Evolutionary conservation across 2,329 filamentous ascomycete genomes (phyloP), one percentile per base, ranked within the genome.

Genomic region (Fonsecaea pedrosoi): DNA sequence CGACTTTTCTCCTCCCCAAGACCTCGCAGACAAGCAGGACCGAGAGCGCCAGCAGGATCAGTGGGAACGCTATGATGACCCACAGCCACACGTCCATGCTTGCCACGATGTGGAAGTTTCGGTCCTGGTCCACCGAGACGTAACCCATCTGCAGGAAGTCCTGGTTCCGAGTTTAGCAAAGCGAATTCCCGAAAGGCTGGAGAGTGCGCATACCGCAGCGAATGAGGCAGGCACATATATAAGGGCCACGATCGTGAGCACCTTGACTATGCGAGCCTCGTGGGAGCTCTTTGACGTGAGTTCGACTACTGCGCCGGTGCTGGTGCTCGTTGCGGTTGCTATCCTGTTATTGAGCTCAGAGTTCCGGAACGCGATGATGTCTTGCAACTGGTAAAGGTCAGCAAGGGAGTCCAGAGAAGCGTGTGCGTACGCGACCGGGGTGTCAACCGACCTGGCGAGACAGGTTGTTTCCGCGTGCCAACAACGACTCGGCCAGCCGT

Each of bases 131-230:
- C 54, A 55, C 54, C 30, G 54, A 34, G 30, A 55, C 54, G n/a
- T 55, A 55, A 5, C 54, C 54, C 54, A 55, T 55, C n/a, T 55
- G 54, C 54, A 55, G 25, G 18, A 55, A 55, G 54, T 55, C 54
- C 54, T 55, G 54, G 30, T 4, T 8, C 6, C 12, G 35, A 34
- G 54, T 55, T 55, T 35, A 55, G 25, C 54, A 13, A 55, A 25
- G 12, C 9, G 25, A 35, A 55, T n/a, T 8, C 54, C 30, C 5
- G 25, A 34, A 35, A 21, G 30, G 35, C n/a, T n/a, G 21, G 7
- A 9, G 3, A 55, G 15, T 55, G 25, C 25, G 25, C 13, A 4
- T 55, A 55, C 54, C 15, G 54, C 54, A 18, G 54, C 54, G 35
- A 55, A 55, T 37, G 54, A 55, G 54, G 54, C 54, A 1, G 54